Evolutionary conservation across 73 alveolate genomes (phyloP).

Genomic region (Stentor roeselii): DNA sequence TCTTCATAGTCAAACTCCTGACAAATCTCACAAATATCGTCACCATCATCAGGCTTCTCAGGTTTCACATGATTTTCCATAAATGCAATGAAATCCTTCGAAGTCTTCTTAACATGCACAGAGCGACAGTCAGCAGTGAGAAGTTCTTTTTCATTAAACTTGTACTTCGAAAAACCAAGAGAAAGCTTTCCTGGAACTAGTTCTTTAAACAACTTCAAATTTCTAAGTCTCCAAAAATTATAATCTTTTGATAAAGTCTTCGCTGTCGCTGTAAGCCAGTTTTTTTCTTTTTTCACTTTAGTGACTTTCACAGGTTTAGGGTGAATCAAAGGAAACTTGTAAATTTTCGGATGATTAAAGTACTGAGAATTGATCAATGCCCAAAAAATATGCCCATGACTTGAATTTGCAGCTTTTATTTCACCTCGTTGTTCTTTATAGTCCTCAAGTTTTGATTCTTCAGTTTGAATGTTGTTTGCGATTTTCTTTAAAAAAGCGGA

Average conservation of each 20-base stretch:
- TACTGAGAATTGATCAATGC: background rate
- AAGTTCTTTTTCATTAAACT: background rate
- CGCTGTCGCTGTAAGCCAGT: background rate
- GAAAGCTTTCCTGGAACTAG: background rate
- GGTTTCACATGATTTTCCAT: background rate
- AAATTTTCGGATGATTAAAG: background rate
- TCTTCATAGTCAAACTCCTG: background rate
- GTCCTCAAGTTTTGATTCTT: background rate
- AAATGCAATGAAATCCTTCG: background rate
- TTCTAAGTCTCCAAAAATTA: background rate
- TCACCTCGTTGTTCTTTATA: background rate
- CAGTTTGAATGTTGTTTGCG: slow-evolving; percentile 7
- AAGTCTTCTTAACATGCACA: background rate
- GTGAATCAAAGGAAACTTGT: background rate
- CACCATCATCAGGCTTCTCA: background rate
- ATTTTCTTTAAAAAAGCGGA: too few relatives aligned
- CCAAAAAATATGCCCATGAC: slow-evolving; percentile 1
- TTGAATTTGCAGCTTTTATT: background rate
- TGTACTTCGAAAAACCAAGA: background rate
- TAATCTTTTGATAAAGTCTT: background rate
- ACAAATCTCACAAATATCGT: background rate
- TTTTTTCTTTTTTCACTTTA: background rate
- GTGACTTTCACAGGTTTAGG: background rate
- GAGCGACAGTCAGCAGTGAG: background rate
- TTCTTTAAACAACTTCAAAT: background rate